Percentiles rank a stretch among this genome's conserved stretches.
These are phyloP conservation scores for Boletus patriciae DNA, from an alignment of 768 basidiomycete genomes.

Conservation along the genomic window DNA sequence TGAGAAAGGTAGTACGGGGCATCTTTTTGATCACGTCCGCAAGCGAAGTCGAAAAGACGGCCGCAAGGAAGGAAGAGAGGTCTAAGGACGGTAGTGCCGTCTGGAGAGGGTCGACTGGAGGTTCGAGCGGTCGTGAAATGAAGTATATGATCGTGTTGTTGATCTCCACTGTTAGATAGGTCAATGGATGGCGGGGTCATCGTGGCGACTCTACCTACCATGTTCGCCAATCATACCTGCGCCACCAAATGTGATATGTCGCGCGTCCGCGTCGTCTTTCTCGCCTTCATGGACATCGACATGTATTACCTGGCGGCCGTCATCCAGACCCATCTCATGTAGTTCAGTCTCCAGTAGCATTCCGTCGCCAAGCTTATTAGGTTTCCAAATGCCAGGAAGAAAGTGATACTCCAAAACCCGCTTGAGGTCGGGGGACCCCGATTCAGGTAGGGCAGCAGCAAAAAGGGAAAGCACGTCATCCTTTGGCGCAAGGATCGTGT, in stretches of 20 bases:
- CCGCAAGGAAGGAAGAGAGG: slow-evolving; percentile 87
- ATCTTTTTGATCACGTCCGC: slow-evolving; percentile 64
- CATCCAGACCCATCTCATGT: slow-evolving; percentile 65
- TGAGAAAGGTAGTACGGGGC: slow-evolving; percentile 76
- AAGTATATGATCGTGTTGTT: slow-evolving; percentile 88
- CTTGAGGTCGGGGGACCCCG: slow-evolving; percentile 67
- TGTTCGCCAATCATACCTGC: slow-evolving; percentile 76
- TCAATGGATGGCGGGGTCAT: slow-evolving; percentile 2
- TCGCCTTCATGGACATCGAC: slow-evolving; percentile 59
- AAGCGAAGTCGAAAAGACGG: slow-evolving; percentile 82
- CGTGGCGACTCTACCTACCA: slow-evolving; percentile 46
- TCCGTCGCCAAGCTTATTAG: slow-evolving; percentile 67
- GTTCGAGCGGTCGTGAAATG: slow-evolving; percentile 76
- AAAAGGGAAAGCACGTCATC: slow-evolving; percentile 78
- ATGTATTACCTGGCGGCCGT: slow-evolving; percentile 67
- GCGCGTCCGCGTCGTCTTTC: slow-evolving; percentile 46
- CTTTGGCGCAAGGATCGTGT: slow-evolving; percentile 89
- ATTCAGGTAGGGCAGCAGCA: slow-evolving; percentile 55
- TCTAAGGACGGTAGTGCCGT: slow-evolving; percentile 81
- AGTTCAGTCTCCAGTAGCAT: slow-evolving; percentile 81
- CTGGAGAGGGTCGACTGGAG: slow-evolving; percentile 78
- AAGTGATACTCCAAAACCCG: slow-evolving; percentile 87
- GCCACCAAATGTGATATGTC: slow-evolving; percentile 77
- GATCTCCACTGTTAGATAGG: slow-evolving; percentile 53
- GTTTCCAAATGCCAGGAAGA: slow-evolving; percentile 75